These are phyloP conservation scores for Penicillium arizonense DNA, from an alignment of 495 filamentous ascomycete genomes.

Conservation along the genomic window DNA sequence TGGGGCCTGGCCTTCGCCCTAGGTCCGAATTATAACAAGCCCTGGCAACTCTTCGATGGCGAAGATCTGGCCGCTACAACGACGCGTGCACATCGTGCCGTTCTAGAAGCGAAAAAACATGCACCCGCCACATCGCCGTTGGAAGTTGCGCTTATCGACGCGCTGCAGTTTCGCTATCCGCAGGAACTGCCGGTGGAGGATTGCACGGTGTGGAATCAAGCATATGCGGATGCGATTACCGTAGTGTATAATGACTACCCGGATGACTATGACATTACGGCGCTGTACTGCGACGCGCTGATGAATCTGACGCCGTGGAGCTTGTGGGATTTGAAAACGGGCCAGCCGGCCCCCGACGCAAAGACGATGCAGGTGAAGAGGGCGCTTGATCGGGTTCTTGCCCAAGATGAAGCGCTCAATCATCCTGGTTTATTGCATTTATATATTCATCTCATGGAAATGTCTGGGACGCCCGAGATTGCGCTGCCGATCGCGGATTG, in stretches of 20 bases:
- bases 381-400: conserved; percentile 53
- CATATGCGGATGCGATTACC: conserved; percentile 62
- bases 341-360: conserved; percentile 51
- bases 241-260: conserved; percentile 51
- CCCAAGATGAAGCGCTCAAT: conserved; percentile 32
- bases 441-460: conserved; percentile 75
- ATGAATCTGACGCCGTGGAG: conserved; percentile 71
- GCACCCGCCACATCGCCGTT: conserved; percentile 28
- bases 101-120: conserved; percentile 38
- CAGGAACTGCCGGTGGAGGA: conserved; percentile 35
- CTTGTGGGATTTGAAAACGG: conserved; percentile 61
- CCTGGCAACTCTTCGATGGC: conserved; percentile 64
- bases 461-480: conserved; percentile 60
- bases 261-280: conserved; percentile 58
- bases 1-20: conserved; percentile 67
- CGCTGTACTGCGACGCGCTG: conserved; percentile 62
- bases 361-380: conserved; percentile 56
- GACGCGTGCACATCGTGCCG: conserved; percentile 41
- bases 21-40: conserved; percentile 75
- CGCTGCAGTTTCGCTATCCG: conserved; percentile 56
- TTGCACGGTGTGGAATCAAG: conserved; percentile 50
- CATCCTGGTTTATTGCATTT: conserved; percentile 67
- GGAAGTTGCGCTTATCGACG: conserved; percentile 58
- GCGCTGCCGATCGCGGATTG: conserved; percentile 56
- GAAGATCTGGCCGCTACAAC: conserved; percentile 50